Evolutionary conservation across 352 stramenopile species (phyloP), one percentile per base, ranked within the genome.

Genomic region (Globisporangium okanoganense): DNA sequence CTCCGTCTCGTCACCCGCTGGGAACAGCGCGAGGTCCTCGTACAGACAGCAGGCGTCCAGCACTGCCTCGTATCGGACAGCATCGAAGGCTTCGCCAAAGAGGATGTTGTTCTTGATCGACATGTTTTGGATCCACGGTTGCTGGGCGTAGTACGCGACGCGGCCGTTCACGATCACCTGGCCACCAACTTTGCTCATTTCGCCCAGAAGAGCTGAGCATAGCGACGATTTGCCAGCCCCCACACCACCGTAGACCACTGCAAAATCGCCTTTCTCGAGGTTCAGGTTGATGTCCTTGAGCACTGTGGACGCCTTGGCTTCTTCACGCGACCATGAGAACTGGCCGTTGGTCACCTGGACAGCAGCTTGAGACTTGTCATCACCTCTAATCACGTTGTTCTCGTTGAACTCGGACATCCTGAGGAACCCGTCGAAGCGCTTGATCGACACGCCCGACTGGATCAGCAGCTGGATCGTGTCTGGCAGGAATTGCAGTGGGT

Each of bases 171-270:
- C 16, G 58, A 62, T 48, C 12, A 69, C 6, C 25, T 48, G 16
- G 7, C 33, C 41, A 8, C 16, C 47, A 57, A 54, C 41, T 50
- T 66, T 74, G 60, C 88, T 72, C 74, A 97, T 97, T 51, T 99
- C 96, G 14, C 94, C 94, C 3, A 98, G 61, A 54, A 99, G 75
- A 5, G 88, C 85, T 3, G 79, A 88, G n/a, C 97, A 76, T 2
- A 99, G 76, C 3, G 87, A 97, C 8, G 78, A 95, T 66, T 99
- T 99, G 22, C 95, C 94, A 59, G 65, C 80, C 1, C 94, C 95
- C 8, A 98, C 92, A 27, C 72, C 59, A 4, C 96, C 96, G 33
- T 98, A 81, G 4, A 98, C 66, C 1, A 87, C 87, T 7, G 96
- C 75, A 6, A 99, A 75, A 47, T 85, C 79, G 16, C 93, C 92